Evolutionary conservation across 805 yeast species (phyloP).

Genomic region (Hemisphaericaspora nanyangensis): DNA sequence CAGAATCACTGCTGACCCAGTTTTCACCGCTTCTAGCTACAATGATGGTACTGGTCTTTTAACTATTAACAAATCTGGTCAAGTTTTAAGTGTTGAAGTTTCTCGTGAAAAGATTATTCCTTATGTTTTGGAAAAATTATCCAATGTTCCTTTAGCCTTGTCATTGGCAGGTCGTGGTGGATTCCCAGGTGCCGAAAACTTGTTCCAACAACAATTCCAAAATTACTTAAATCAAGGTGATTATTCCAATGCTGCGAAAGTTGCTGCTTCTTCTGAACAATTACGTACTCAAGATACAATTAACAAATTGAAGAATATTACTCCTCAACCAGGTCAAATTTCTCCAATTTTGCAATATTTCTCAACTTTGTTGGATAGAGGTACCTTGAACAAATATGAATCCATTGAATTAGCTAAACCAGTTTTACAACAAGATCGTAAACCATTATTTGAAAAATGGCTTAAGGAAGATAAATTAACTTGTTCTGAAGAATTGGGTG

Average conservation of each 20-base stretch:
- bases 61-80: conserved; percentile 92
- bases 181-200: conserved; percentile 92
- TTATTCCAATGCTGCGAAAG: conserved; percentile 89
- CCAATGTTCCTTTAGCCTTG: conserved; percentile 83
- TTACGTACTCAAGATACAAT: conserved; percentile 93
- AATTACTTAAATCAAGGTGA: conserved; percentile 79
- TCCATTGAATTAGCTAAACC: conserved; percentile 94
- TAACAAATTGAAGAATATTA: conserved; percentile 83
- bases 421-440: conserved; percentile 90
- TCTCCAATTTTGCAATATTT: conserved; percentile 93
- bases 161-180: conserved; percentile 93
- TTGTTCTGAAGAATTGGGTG: conserved; percentile 96
- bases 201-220: conserved; percentile 89
- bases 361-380: conserved; percentile 86
- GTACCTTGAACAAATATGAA: conserved; percentile 87
- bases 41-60: conserved; percentile 77
- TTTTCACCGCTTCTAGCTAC: conserved; percentile 81
- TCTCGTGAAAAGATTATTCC: conserved; percentile 83
- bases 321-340: conserved; percentile 90
- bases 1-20: conserved; percentile 93
- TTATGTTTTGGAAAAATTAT: conserved; percentile 79
- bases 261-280: conserved; percentile 92
- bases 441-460: conserved; percentile 93
- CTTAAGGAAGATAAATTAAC: conserved; percentile 91
- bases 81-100: conserved; percentile 88